Evolutionary conservation across 108 stramenopile genomes (phyloP).

Genomic region (Schizochytrium sp.): DNA sequence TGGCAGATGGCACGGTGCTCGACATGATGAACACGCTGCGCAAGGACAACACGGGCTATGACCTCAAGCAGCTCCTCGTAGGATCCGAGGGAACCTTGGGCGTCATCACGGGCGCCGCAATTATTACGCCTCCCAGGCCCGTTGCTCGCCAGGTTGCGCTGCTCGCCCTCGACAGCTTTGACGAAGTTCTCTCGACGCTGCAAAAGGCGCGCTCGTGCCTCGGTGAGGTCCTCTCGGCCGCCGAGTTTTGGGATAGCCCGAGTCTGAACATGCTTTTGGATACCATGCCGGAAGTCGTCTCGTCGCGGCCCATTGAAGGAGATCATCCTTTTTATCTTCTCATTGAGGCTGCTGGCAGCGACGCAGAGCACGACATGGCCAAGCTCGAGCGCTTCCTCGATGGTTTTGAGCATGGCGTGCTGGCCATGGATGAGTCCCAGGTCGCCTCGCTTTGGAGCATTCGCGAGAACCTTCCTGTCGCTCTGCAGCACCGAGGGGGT

Average conservation of each 20-base stretch:
- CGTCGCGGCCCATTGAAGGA: background rate
- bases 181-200: slow-evolving; percentile 51
- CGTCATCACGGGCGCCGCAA: slow-evolving; percentile 65
- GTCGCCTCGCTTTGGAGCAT: slow-evolving; percentile 61
- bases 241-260: slow-evolving; percentile 74
- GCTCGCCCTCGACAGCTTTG: slow-evolving; percentile 61
- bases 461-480: slow-evolving; percentile 58
- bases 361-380: slow-evolving; percentile 61
- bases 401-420: slow-evolving; percentile 61
- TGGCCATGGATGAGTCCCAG: slow-evolving; percentile 70
- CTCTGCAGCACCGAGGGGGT: slow-evolving; percentile 51
- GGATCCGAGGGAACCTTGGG: slow-evolving; percentile 93
- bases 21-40: slow-evolving; percentile 55
- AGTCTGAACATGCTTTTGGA: background rate
- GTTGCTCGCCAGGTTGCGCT: slow-evolving; percentile 61
- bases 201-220: slow-evolving; percentile 54
- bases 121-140: slow-evolving; percentile 41
- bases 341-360: slow-evolving; percentile 78
- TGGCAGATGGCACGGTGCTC: slow-evolving; percentile 69
- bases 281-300: background rate
- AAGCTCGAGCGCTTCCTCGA: slow-evolving; percentile 76
- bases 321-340: slow-evolving; percentile 59
- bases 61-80: slow-evolving; percentile 83
- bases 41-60: slow-evolving; percentile 94
- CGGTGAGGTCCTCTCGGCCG: slow-evolving; percentile 75